Conservation (phyloP, 768 basidiomycete genomes). For the Amanita muscaria region DNA sequence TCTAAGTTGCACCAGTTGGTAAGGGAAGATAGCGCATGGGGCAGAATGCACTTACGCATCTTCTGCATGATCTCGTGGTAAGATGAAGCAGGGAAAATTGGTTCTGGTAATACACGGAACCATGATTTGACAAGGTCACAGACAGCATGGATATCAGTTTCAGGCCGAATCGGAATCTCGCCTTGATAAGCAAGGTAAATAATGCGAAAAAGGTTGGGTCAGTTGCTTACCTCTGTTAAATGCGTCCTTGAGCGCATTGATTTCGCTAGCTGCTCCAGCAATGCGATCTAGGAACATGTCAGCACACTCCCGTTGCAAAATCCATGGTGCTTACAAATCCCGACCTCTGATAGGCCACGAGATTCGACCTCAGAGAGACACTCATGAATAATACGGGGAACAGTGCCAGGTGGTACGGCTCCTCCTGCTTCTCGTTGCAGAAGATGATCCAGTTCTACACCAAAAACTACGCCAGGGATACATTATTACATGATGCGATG, state of each 20-base stretch:
- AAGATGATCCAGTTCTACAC: constrained; percentile 64
- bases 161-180: constrained; percentile 47
- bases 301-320: background rate
- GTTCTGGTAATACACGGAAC: constrained; percentile 77
- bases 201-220: background rate
- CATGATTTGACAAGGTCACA: constrained; percentile 80
- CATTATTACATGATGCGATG: constrained; percentile 1
- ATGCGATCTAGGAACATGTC: constrained; percentile 57
- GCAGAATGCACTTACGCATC: constrained; percentile 43
- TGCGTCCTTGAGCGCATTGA: constrained; percentile 60
- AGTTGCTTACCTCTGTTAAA: constrained; percentile 53
- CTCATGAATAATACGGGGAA: constrained; percentile 59
- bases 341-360: constrained; percentile 72
- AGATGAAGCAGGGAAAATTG: constrained; percentile 61
- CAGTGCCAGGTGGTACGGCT: constrained; percentile 40
- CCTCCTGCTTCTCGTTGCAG: constrained; percentile 54
- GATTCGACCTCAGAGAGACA: constrained; percentile 65
- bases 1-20: constrained; percentile 30
- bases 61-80: constrained; percentile 65
- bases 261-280: constrained; percentile 65
- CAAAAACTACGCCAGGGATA: constrained; percentile 44
- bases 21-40: background rate
- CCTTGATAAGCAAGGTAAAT: constrained; percentile 25
- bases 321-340: constrained; percentile 55
- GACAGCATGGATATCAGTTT: constrained; percentile 73